Percentiles rank a stretch among this genome's conserved stretches.
These are phyloP conservation scores for Bacidia rubella DNA, from an alignment of 495 filamentous ascomycete species.

Conservation along the genomic window DNA sequence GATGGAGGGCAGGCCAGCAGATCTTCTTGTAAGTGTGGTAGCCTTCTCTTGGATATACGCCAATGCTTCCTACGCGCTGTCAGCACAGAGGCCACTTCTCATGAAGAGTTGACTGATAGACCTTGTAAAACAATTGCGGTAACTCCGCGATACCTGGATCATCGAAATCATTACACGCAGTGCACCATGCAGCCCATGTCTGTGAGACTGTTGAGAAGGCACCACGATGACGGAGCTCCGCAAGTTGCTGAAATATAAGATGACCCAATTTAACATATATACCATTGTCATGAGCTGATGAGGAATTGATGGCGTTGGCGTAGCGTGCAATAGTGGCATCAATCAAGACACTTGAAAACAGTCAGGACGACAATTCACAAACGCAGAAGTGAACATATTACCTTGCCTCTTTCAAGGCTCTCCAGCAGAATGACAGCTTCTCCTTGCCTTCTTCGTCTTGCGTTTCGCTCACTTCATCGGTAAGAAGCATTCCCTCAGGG, in stretches of 20 bases:
- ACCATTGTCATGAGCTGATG: conserved; percentile 24
- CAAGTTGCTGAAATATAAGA: conserved; percentile 66
- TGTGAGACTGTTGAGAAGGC: conserved; percentile 88
- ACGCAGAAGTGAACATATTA: conserved; percentile 22
- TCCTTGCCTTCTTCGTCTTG: conserved; percentile 58
- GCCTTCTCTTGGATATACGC: conserved; percentile 52
- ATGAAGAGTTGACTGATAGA: conserved; percentile 22
- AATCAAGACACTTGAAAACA: conserved; percentile 5
- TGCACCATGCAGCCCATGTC: conserved; percentile 70
- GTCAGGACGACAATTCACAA: conserved; percentile 1
- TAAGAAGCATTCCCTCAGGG: conserved; percentile 57
- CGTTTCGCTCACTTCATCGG: conserved; percentile 55
- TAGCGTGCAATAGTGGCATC: conserved; percentile 20
- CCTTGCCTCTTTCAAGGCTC: conserved; percentile 85
- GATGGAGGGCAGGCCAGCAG: conserved; percentile 79
- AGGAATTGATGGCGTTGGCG: conserved; percentile 25
- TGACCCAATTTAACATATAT: conserved; percentile 37
- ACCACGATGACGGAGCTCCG: conserved; percentile 74
- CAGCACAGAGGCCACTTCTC: conserved; percentile 1
- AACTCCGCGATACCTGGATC: conserved; percentile 30
- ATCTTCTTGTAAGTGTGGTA: conserved; percentile 73
- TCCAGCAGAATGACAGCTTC: conserved; percentile 82
- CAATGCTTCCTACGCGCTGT: conserved; percentile 37
- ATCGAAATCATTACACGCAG: conserved; percentile 38
- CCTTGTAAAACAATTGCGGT: conserved; percentile 49